Evolutionary conservation across 2,329 filamentous ascomycete species (phyloP), one percentile per base, ranked within the genome.

Genomic region (Colletotrichum liaoningense): DNA sequence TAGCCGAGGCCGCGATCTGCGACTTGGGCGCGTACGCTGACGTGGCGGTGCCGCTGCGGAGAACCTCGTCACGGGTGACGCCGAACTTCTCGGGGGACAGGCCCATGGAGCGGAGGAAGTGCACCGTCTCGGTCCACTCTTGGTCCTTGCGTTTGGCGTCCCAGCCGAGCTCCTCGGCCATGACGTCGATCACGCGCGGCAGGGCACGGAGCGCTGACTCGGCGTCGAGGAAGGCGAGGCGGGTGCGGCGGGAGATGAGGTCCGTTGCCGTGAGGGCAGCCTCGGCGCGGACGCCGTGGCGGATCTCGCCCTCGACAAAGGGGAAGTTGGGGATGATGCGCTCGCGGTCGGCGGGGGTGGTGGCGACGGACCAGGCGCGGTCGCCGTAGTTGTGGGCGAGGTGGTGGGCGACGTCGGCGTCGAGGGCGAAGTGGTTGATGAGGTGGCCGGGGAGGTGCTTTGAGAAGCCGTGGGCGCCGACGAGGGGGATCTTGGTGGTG

Each of bases 171-270:
- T 95, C 92, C 75, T 92, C 90, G 33, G 84, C 88, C 91, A 95
- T 94, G 63, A 94, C 82, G 78, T 94, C 93, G 75, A 95, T 93
- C 68, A 95, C 90, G 24, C 83, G 84, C 8, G 93, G 93, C 22
- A 95, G 87, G 1, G 92, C 89, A 79, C 93, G 89, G 12, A 94
- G 87, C 0, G 93, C 91, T 30, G 91, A 91, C 79, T 93, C 89
- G 1, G 92, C 92, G 81, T 95, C 94, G 75, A 95, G 83, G 85
- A 95, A 95, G n/a, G 93, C 92, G 57, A 95, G 85, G 67, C 93
- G 88, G 56, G 91, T 94, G 69, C 93, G 87, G 68, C 93, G 90
- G 19, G 92, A 91, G 69, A 95, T 87, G 46, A 94, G 89, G 79
- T 95, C 93, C 58, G 92, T 88, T 2, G 92, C 92, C 3, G 91